Evolutionary conservation across 1,284 basidiomycete genomes (phyloP), one percentile per base, ranked within the genome.

Genomic region (Stereum hirsutum): DNA sequence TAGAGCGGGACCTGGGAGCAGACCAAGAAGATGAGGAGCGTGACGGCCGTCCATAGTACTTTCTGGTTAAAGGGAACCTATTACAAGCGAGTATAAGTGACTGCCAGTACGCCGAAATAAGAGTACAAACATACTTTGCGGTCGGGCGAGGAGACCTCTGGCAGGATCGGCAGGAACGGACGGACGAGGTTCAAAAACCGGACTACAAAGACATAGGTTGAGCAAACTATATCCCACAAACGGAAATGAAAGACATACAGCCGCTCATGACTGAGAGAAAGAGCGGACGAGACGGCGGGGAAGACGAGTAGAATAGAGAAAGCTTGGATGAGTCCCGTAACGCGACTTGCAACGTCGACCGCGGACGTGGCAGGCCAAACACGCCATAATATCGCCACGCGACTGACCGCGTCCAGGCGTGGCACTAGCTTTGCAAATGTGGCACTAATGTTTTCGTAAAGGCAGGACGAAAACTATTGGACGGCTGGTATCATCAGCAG

Each of bases 1-100:
- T 96, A 94, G 40, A 97, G 76, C 6, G 93, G 93, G 35, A 96
- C 92, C 70, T 96, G 93, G 35, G 91, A 95, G 74, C 92, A 95
- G 52, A 96, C 91, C 60, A 97, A 70, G 86, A 96, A 96, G 64
- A 97, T 95, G 66, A 96, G 82, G 57, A 97, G 89, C 7, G 93
- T 95, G 40, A 95, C 91, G 46, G 92, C 89, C 12, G 93, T 97
- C 93, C 93, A 97, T 78, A 93, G 72, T 50, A 95, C 77, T 66
- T 94, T 94, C 78, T 93, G 89, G 69, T 93, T 90, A 75, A 95
- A 96, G 23, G 90, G 88, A 48, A 94, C 87, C 89, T 90, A 48
- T 44, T 49, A 39, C 55, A 40, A 49, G 47, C 10, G 20, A 28
- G 31, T 4, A 12, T 14, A 4, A 11, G 5, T 15, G 2, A 28